Base-by-base conservation (phyloP, 78 protist species). In the Andalucia godoyi region DNA sequence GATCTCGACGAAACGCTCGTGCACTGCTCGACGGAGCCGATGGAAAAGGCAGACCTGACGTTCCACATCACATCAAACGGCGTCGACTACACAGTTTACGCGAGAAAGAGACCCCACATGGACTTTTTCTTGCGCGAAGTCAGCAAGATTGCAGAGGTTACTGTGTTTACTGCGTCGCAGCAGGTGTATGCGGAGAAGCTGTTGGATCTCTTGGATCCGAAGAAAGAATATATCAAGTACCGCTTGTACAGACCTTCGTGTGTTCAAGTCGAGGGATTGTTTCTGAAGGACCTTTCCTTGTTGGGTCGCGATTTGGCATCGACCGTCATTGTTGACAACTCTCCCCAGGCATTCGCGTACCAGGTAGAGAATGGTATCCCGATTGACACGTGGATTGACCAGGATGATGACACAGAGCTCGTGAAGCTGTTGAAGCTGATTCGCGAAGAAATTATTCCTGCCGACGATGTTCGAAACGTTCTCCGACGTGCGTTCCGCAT, bases 121-220 rank as follows among this genome's bases (percentile, higher is more conserved):
- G 80, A 74, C 45, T 75, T 79, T 6, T 87, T 87, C 60, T 25
- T 68, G 46, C 10, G 64, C 25, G 27, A 54, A 15, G 39, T 10
- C 17, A 7, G 50, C 36, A 40, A 68, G 46, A 7, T 55, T 27
- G 85, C 85, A 45, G 88, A 85, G 58, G 57, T 89, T 18, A 82
- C 87, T 10, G 83, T 86, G 43, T 90, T 88, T 53, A 90, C 95
- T 2, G 95, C 95, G 17, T 83, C 90, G 21, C 85, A 84, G 57
- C 61, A 72, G 42, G 87, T 72, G 52, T 90, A 90, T 53, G 95
- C 95, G 21, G 76, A 78, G 47, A 69, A 51, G 18, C 60, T 90
- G 12, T 72, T 90, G 33, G 72, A 81, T 66, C 57, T 72, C 36
- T 46, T 90, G 53, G 94, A 88, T 69, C 87, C 83, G 41, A 47